Evolutionary conservation across 768 basidiomycete genomes (phyloP).

Genomic region (Guyanaporus albipodus): DNA sequence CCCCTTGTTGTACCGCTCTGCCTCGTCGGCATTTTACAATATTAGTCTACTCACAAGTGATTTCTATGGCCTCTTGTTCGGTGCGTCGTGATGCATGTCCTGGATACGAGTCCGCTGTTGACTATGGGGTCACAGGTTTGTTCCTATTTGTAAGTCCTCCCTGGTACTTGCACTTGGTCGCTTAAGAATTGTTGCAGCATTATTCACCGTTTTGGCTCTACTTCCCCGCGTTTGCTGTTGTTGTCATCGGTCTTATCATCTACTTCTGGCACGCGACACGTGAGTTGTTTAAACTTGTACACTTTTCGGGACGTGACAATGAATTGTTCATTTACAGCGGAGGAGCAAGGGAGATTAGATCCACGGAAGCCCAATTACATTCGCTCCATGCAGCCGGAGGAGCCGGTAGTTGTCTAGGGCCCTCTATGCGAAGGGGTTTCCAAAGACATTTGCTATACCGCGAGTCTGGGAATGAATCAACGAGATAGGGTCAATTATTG

Average conservation of each 20-base stretch:
- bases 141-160: constrained; percentile 47
- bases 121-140: constrained; percentile 31
- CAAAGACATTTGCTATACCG: neutral
- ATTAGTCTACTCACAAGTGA: constrained; percentile 83
- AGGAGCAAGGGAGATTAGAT: constrained; percentile 65
- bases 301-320: constrained; percentile 4
- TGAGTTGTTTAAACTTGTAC: constrained; percentile 38
- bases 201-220: constrained; percentile 86
- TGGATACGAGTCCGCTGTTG: constrained; percentile 2
- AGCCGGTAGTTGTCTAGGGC: constrained; percentile 13
- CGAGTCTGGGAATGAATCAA: neutral
- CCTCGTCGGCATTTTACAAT: constrained; percentile 84
- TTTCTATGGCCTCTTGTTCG: constrained; percentile 84
- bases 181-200: constrained; percentile 46
- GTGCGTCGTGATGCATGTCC: constrained; percentile 11
- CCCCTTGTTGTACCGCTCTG: constrained; percentile 79
- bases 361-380: constrained; percentile 61
- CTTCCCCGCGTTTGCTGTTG: constrained; percentile 72
- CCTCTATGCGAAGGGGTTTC: neutral
- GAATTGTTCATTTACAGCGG: constrained; percentile 41
- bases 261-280: constrained; percentile 88
- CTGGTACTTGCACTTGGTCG: neutral
- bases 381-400: constrained; percentile 20
- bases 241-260: constrained; percentile 67
- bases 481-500: neutral